These are phyloP conservation scores for Cichorium intybus DNA, from an alignment of 140 eudicot genomes.

Conservation along the genomic window DNA sequence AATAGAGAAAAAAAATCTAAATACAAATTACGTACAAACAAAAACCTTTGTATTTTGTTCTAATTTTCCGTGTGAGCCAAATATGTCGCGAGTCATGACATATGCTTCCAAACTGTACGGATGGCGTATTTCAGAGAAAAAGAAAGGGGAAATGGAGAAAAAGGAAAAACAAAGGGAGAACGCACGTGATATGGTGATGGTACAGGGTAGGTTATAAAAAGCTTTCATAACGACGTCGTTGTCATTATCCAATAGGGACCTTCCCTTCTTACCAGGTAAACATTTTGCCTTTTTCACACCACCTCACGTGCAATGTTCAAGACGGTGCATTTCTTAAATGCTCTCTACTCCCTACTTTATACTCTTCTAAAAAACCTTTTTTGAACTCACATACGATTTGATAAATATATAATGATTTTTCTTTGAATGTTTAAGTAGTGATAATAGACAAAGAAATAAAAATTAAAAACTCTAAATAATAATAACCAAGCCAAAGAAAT, in stretches of 20 bases:
- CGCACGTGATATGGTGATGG: conserved; percentile 30
- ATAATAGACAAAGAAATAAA: background rate
- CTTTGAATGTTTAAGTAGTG: background rate
- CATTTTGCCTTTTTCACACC: conserved; percentile 24
- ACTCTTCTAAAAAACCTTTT: background rate
- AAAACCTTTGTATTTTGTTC: background rate
- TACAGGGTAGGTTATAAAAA: background rate
- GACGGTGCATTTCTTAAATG: conserved; percentile 12
- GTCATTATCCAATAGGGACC: conserved; percentile 14
- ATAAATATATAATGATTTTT: background rate
- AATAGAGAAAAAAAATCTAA: too few species aligned
- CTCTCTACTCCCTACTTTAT: background rate
- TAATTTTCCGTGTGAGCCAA: conserved; percentile 1
- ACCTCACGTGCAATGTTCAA: conserved; percentile 29
- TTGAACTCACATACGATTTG: background rate
- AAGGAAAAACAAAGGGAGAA: background rate
- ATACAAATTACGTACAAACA: too few species aligned
- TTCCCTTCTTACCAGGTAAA: conserved; percentile 30
- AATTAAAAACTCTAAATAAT: too few species aligned
- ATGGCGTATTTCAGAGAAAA: conserved; percentile 9
- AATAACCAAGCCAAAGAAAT: too few species aligned
- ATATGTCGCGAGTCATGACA: conserved; percentile 6
- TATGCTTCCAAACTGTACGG: conserved; percentile 29
- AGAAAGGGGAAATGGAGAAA: background rate
- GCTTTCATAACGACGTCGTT: conserved; percentile 22